Base-by-base conservation (phyloP, 1,284 basidiomycete genomes). In the Tylopilus sp. region DNA sequence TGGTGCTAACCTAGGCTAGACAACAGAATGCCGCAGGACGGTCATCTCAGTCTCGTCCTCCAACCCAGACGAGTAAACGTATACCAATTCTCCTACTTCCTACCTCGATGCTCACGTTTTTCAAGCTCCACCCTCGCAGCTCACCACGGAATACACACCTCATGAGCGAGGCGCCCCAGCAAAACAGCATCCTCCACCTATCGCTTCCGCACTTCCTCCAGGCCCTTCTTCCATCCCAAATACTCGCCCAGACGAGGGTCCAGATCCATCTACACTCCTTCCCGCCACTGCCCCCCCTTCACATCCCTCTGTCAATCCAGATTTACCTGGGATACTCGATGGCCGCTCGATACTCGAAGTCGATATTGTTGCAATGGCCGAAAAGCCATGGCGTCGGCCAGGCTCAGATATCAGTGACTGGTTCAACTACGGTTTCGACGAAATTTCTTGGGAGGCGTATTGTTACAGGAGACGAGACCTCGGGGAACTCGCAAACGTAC, bases 351-450 rank as follows among this genome's bases (percentile, higher is more conserved):
- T 97, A 44, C 84, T 94, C 41, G 93, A 98, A 53, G 79, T 96
- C 38, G 96, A 99, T 67, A 66, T 97, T 43, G 78, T 76, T 21
- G 81, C 86, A 19, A 77, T 98, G 67, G 74, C 87, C 19, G 88
- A 91, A 49, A 96, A 97, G 66, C 87, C 89, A 3, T 99, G 97
- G 97, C 76, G 96, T 51, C 74, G 87, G 47, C 89, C 95, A 9
- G 97, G 97, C 15, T 86, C 92, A 7, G 93, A 98, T 71, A 76
- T 98, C 49, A 90, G 89, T 59, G 96, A 98, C 72, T 99, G 92
- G 87, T 99, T 99, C 74, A 99, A 99, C 71, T 99, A 97, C 61
- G 97, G 97, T 0, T 99, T 99, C 65, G 96, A 99, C 67, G 97
- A 99, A 70, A 79, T 92, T 12, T 89, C 88, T 16, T 99, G 94